Base-by-base conservation (phyloP, 2,329 filamentous ascomycete genomes). In the Colletotrichum phormii region DNA sequence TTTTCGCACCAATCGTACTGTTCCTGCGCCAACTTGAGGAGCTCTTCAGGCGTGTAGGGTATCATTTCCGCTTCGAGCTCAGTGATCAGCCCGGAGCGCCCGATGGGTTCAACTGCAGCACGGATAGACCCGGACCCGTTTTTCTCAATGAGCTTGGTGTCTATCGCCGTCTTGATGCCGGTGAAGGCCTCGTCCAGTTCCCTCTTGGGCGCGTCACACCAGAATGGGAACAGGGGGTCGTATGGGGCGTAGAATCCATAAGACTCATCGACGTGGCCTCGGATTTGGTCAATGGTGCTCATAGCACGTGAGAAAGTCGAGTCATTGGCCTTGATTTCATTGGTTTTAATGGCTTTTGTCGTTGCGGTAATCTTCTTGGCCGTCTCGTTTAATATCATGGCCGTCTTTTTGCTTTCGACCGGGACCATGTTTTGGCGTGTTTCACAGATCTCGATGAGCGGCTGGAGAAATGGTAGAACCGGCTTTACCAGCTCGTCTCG, bases 51-150 rank as follows among this genome's bases (percentile, higher is more conserved):
- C 0, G 85, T 83, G 75, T 91, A 91, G 0, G 87, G 85, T 62
- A 91, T 89, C 84, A 89, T 86, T 77, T 91, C 89, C 0, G 85
- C 84, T 68, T 86, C 82, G 1, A 91, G 82, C 63, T 90, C 88
- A 12, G 83, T 82, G 0, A 88, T 78, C 0, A 91, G 80, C 0
- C 85, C 87, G 0, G 85, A 82, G 4, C 84, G 79, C 1, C 89
- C 89, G 61, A 90, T 88, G 0, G 89, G 89, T 73, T 91, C 84
- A 3, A 87, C 88, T 0, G 86, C 84, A 24, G 66, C 70, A 37
- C 60, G 70, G 60, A 72, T 57, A 49, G 70, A 54, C 15, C 70
- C 61, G 49, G 70, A 18, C 26, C 65, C 65, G 13, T 63, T 64
- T 35, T 70, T 70, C 35, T 70, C 31, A 8, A n/a, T 31, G 0